These are phyloP conservation scores for Setaria viridis DNA, from an alignment of 202 grass and related monocot species.

Conservation along the genomic window DNA sequence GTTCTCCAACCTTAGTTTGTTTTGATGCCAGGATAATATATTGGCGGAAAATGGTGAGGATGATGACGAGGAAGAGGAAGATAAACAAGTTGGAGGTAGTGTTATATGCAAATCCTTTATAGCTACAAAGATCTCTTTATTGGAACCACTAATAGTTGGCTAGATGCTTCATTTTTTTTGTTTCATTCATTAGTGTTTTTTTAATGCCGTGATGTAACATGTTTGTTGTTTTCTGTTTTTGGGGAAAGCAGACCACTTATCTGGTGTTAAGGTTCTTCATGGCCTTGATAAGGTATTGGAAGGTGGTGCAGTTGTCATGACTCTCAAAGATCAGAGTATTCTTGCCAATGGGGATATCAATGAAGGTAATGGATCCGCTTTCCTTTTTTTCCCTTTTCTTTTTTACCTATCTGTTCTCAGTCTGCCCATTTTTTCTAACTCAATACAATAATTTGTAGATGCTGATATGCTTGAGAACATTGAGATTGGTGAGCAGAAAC, in stretches of 20 bases:
- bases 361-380: constrained; percentile 57
- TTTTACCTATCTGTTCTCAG: constrained; percentile 9
- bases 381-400: background rate
- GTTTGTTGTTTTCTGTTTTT: constrained; percentile 30
- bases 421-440: constrained; percentile 45
- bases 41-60: constrained; percentile 73
- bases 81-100: constrained; percentile 58
- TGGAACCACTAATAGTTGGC: constrained; percentile 16
- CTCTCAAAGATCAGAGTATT: constrained; percentile 96
- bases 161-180: background rate
- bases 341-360: constrained; percentile 80
- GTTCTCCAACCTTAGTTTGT: constrained; percentile 34
- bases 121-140: background rate
- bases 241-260: constrained; percentile 66
- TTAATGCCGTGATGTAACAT: constrained; percentile 27
- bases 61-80: constrained; percentile 44
- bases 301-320: constrained; percentile 94
- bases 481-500: constrained; percentile 92
- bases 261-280: constrained; percentile 95
- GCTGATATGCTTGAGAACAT: constrained; percentile 96
- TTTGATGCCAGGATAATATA: constrained; percentile 75
- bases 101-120: constrained; percentile 15
- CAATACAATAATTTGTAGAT: constrained; percentile 55
- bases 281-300: constrained; percentile 96
- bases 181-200: constrained; percentile 7